Conservation (phyloP, 2,329 filamentous ascomycete genomes). For the Chrysoporthe puriensis region DNA sequence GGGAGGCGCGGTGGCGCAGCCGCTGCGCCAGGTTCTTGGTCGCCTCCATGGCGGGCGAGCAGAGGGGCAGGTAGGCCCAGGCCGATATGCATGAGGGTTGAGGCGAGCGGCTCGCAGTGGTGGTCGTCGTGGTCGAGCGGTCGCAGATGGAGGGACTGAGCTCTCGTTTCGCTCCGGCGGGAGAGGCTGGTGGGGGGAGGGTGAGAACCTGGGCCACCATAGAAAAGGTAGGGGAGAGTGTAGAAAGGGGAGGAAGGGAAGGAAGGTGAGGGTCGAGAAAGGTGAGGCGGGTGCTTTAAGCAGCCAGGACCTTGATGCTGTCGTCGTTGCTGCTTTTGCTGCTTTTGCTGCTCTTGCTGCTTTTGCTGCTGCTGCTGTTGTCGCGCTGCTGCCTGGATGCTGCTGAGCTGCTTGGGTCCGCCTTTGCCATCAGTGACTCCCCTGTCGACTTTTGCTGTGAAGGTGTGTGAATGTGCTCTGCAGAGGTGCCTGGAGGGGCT, state of each 20-base stretch:
- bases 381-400: not conserved
- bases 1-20: conserved; percentile 25
- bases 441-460: not conserved
- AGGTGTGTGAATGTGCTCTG: not conserved
- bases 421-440: not conserved
- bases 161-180: not conserved
- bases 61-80: conserved; percentile 12
- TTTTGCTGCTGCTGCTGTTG: not conserved
- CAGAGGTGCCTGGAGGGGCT: not conserved
- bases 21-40: conserved; percentile 28
- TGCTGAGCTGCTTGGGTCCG: not conserved
- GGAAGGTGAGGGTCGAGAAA: not conserved
- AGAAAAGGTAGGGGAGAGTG: not conserved
- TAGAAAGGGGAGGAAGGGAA: not conserved
- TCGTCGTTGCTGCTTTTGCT: not conserved
- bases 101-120: conserved; percentile 6
- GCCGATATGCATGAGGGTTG: conserved; percentile 24
- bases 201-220: not conserved
- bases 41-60: conserved; percentile 28
- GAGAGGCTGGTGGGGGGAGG: not conserved
- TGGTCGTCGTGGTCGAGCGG: conserved; percentile 1
- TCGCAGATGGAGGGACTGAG: not conserved
- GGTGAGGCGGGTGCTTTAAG: not conserved
- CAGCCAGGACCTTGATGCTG: too few relatives aligned
- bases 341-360: too few relatives aligned